A percentile compares a stretch with the other conserved stretches of the same genome.
phyloP scores from a whole-genome alignment of 1,284 basidiomycete species.

The Cystobasidium sp. region DNA sequence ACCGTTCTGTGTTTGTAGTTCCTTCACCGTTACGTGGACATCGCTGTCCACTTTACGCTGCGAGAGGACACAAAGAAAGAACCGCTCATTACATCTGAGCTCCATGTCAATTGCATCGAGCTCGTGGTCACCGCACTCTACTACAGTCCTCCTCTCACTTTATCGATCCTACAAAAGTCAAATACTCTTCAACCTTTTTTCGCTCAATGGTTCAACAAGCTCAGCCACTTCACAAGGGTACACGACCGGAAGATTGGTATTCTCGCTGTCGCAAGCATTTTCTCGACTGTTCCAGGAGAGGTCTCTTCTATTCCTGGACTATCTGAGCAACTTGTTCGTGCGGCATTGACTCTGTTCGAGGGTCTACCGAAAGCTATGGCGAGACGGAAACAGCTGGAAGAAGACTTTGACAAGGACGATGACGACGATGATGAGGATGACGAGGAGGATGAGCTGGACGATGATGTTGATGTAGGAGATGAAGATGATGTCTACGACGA shows the following conservation, averaged over 20 bases:
- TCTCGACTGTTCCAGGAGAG: conserved; percentile 67
- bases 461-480: conserved; percentile 29
- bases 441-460: conserved; percentile 33
- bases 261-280: conserved; percentile 71
- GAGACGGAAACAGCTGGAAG: conserved; percentile 62
- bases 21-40: conserved; percentile 66
- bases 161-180: conserved; percentile 68
- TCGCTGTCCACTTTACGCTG: conserved; percentile 64
- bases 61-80: conserved; percentile 58
- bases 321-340: conserved; percentile 71
- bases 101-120: conserved; percentile 77
- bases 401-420: conserved; percentile 41
- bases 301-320: conserved; percentile 73
- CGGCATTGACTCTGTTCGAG: conserved; percentile 72
- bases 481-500: conserved; percentile 51
- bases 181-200: conserved; percentile 73
- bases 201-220: conserved; percentile 73
- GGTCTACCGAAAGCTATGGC: conserved; percentile 73
- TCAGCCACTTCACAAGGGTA: conserved; percentile 73
- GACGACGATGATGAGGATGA: conserved; percentile 53
- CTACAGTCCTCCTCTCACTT: conserved; percentile 80
- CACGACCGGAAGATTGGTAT: conserved; percentile 88
- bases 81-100: conserved; percentile 64
- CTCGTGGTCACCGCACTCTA: conserved; percentile 82
- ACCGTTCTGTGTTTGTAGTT: conserved; percentile 55